phyloP scores from a whole-genome alignment of 495 filamentous ascomycete species.

The Amphirosellinia nigrospora region DNA sequence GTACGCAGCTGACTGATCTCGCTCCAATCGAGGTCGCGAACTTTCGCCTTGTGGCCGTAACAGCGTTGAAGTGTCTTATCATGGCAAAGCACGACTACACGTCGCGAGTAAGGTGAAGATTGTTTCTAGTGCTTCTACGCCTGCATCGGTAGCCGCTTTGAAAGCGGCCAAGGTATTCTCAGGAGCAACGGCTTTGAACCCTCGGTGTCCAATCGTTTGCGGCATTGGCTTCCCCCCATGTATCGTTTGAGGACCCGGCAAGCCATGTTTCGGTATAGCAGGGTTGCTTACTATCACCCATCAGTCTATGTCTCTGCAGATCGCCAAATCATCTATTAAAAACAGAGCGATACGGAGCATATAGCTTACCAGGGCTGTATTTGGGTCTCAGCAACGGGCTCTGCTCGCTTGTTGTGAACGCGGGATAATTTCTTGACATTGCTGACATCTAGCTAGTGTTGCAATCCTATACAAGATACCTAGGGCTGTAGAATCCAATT shows the following conservation, averaged over 20 bases:
- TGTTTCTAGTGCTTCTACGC: constrained; percentile 87
- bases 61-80: constrained; percentile 79
- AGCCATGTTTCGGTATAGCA: constrained; percentile 25
- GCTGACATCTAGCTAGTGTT: constrained; percentile 11
- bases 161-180: constrained; percentile 90
- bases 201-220: constrained; percentile 84
- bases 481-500: neutral
- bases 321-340: neutral
- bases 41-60: constrained; percentile 71
- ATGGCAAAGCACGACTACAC: constrained; percentile 78
- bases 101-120: constrained; percentile 83
- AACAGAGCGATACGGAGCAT: neutral
- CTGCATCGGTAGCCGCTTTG: constrained; percentile 69
- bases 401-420: constrained; percentile 27
- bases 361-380: constrained; percentile 12
- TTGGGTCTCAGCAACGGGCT: constrained; percentile 28
- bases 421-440: constrained; percentile 2
- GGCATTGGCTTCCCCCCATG: constrained; percentile 54
- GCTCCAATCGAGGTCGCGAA: constrained; percentile 77
- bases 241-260: constrained; percentile 21
- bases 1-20: constrained; percentile 74
- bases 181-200: constrained; percentile 77
- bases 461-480: neutral
- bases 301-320: constrained; percentile 15
- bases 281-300: constrained; percentile 24